phyloP scores from a whole-genome alignment of 108 stramenopile genomes.

The Stephanodiscus triporus region DNA sequence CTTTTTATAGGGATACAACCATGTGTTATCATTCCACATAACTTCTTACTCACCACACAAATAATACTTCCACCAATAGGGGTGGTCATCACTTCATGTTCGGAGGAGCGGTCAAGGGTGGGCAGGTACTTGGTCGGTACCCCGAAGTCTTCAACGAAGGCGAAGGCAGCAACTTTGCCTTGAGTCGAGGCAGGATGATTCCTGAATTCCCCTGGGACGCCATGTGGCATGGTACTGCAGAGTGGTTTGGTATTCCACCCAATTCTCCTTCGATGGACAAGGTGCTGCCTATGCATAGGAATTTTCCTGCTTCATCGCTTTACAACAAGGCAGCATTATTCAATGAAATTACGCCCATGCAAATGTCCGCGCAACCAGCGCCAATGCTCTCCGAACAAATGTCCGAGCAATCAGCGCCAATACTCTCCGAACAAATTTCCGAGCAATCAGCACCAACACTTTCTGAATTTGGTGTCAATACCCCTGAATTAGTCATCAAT shows the following conservation, averaged over 20 bases:
- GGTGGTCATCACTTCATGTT: constrained; percentile 58
- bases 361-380: background rate
- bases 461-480: background rate
- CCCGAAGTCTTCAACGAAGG: constrained; percentile 52
- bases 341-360: background rate
- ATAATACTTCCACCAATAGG: background rate
- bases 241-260: constrained; percentile 49
- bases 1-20: background rate
- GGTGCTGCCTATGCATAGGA: constrained; percentile 50
- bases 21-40: constrained; percentile 8
- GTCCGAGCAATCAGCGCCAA: background rate
- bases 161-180: constrained; percentile 40
- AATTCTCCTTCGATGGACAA: constrained; percentile 24
- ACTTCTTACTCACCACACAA: constrained; percentile 15
- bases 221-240: constrained; percentile 59
- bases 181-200: constrained; percentile 69
- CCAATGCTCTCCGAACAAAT: background rate
- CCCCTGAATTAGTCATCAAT: constrained; percentile 4
- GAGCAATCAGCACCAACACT: background rate
- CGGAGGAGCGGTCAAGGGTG: constrained; percentile 63
- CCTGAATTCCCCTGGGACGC: constrained; percentile 76
- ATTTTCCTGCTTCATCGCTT: constrained; percentile 21
- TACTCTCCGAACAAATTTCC: background rate
- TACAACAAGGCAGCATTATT: constrained; percentile 29
- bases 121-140: constrained; percentile 60